Conservation (phyloP, 352 stramenopile genomes). For the Pythium oligandrum region DNA sequence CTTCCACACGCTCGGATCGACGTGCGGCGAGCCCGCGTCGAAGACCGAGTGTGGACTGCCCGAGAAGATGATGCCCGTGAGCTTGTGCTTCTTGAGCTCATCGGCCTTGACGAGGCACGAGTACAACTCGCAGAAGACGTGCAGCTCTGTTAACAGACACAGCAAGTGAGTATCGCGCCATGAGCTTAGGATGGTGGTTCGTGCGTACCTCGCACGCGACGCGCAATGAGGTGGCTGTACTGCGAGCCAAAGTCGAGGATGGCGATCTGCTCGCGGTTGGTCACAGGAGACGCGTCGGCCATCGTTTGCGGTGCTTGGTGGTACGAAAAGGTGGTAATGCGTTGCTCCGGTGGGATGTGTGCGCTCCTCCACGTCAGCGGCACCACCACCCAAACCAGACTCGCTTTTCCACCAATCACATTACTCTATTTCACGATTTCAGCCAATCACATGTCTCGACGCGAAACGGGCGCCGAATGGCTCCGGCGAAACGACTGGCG, state of each 20-base stretch:
- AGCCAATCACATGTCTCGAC: constrained; percentile 23
- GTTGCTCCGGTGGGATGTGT: not conserved
- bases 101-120: constrained; percentile 94
- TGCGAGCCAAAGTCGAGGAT: constrained; percentile 99
- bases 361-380: constrained; percentile 2
- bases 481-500: constrained; percentile 14
- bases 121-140: constrained; percentile 99
- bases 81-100: constrained; percentile 90
- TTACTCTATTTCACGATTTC: constrained; percentile 4
- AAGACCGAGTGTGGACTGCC: constrained; percentile 97
- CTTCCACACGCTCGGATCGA: constrained; percentile 93
- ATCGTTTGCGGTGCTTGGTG: constrained; percentile 28
- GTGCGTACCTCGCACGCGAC: constrained; percentile 89
- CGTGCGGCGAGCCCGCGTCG: constrained; percentile 93
- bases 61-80: constrained; percentile 97
- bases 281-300: constrained; percentile 69
- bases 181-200: too few relatives aligned
- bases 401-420: constrained; percentile 6
- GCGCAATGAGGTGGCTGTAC: constrained; percentile 99
- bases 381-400: constrained; percentile 16
- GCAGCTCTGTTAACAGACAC: constrained; percentile 71
- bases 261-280: constrained; percentile 93
- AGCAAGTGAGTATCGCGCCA: constrained; percentile 1
- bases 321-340: constrained; percentile 19
- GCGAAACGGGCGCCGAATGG: not conserved